These are phyloP conservation scores for Rhizophagus sp. DNA, from an alignment of 192 early-diverging fungal species.

Conservation along the genomic window DNA sequence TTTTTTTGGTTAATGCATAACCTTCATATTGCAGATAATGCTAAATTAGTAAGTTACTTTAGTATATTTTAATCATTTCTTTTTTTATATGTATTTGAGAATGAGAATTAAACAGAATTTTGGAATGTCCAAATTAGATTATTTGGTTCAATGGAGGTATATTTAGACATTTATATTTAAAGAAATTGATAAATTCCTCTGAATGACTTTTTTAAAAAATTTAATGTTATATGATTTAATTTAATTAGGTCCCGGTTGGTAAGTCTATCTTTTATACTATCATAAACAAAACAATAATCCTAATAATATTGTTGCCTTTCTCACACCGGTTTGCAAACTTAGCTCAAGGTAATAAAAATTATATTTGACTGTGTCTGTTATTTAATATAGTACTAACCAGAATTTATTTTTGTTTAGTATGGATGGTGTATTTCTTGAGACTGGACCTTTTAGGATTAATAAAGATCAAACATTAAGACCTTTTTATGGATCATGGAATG, in stretches of 20 bases:
- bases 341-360: constrained; percentile 16
- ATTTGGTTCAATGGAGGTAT: constrained; percentile 68
- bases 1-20: constrained; percentile 34
- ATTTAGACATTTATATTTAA: neutral
- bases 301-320: neutral
- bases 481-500: constrained; percentile 56
- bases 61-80: constrained; percentile 4
- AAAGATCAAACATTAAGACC: constrained; percentile 40
- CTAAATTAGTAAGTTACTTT: constrained; percentile 23
- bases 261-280: neutral
- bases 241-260: constrained; percentile 10
- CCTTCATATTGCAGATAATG: constrained; percentile 26
- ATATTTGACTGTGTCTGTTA: too few species aligned
- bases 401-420: constrained; percentile 42
- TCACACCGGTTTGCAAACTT: neutral
- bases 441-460: constrained; percentile 55
- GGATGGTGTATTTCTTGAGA: constrained; percentile 67
- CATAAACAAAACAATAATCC: neutral
- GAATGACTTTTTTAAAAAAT: neutral
- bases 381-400: neutral
- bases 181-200: too few species aligned
- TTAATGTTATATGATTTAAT: neutral
- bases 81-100: neutral
- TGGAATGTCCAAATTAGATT: constrained; percentile 36
- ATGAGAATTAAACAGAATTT: neutral